A percentile compares a stretch with the other conserved stretches of the same genome.
Evolutionary conservation across 768 basidiomycete species (phyloP).

Genomic region (Terana coerulea): DNA sequence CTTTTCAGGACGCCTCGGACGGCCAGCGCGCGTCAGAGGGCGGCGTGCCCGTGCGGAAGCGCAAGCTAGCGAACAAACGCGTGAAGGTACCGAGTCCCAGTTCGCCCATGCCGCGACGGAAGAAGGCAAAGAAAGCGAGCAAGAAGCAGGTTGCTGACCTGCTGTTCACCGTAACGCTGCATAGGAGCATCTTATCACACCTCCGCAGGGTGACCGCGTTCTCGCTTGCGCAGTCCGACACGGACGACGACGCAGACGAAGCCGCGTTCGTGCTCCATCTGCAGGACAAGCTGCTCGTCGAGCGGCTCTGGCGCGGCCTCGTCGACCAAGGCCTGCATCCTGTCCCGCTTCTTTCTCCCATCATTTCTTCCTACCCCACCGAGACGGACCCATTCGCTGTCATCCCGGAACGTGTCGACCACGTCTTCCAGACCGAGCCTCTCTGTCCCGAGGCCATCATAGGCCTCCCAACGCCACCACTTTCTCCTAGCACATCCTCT

Average conservation of each 20-base stretch:
- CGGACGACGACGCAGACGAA: not conserved
- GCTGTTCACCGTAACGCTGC: slow-evolving; percentile 34
- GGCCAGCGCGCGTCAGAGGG: not conserved
- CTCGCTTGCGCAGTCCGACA: not conserved
- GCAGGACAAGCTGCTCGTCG: slow-evolving; percentile 32
- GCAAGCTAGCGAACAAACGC: slow-evolving; percentile 25
- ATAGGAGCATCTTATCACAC: slow-evolving; percentile 30
- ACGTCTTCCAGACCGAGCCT: slow-evolving; percentile 10
- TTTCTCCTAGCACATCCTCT: not conserved
- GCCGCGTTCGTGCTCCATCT: not conserved
- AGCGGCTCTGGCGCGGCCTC: slow-evolving; percentile 30
- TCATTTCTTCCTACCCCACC: not conserved
- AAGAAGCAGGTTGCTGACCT: slow-evolving; percentile 29
- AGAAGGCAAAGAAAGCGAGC: slow-evolving; percentile 10
- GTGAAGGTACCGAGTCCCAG: slow-evolving; percentile 3
- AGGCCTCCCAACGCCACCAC: slow-evolving; percentile 1
- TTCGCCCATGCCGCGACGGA: slow-evolving; percentile 13
- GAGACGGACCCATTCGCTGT: not conserved
- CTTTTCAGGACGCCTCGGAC: not conserved
- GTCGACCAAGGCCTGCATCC: slow-evolving; percentile 29
- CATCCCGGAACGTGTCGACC: slow-evolving; percentile 8
- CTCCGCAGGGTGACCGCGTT: slow-evolving; percentile 20
- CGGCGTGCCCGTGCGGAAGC: slow-evolving; percentile 17
- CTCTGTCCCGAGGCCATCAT: not conserved
- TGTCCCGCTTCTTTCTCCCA: slow-evolving; percentile 6